Evolutionary conservation across 1,284 basidiomycete genomes (phyloP).

Genomic region (Puccinia hordei): DNA sequence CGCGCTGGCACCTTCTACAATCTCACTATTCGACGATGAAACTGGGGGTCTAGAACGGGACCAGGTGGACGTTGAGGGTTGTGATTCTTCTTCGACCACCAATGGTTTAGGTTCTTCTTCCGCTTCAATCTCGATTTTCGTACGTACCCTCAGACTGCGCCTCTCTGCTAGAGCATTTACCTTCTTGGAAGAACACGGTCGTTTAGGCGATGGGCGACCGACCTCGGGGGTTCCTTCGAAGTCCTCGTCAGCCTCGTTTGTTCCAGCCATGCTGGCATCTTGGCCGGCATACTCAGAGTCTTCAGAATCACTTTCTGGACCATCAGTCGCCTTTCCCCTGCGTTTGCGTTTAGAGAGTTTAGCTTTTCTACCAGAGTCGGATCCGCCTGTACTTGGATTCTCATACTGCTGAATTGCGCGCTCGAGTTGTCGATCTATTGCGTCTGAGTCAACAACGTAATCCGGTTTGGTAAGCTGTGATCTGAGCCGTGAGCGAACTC

Average conservation of each 20-base stretch:
- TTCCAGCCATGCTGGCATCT: conserved; percentile 14
- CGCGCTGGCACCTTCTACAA: background rate
- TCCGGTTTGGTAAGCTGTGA: conserved; percentile 36
- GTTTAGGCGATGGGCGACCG: conserved; percentile 17
- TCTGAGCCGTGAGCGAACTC: conserved; percentile 41
- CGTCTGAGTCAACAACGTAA: conserved; percentile 46
- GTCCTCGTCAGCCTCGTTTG: conserved; percentile 9
- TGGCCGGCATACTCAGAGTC: conserved; percentile 31
- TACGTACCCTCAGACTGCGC: conserved; percentile 32
- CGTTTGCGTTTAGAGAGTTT: conserved; percentile 27
- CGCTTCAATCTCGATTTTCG: conserved; percentile 24
- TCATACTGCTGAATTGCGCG: conserved; percentile 24
- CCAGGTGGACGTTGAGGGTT: conserved; percentile 35
- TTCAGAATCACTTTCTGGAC: conserved; percentile 41
- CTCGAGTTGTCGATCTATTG: conserved; percentile 40
- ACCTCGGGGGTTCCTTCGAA: background rate
- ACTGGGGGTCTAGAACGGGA: conserved; percentile 38
- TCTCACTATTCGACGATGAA: conserved; percentile 31
- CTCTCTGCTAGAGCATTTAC: conserved; percentile 31
- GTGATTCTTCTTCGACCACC: conserved; percentile 35
- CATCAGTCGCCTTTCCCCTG: background rate
- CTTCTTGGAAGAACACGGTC: conserved; percentile 6
- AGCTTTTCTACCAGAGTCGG: conserved; percentile 10
- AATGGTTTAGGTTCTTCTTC: conserved; percentile 36
- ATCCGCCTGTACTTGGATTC: background rate